phyloP scores from a whole-genome alignment of 2,329 filamentous ascomycete genomes.

The Nemania sp. region DNA sequence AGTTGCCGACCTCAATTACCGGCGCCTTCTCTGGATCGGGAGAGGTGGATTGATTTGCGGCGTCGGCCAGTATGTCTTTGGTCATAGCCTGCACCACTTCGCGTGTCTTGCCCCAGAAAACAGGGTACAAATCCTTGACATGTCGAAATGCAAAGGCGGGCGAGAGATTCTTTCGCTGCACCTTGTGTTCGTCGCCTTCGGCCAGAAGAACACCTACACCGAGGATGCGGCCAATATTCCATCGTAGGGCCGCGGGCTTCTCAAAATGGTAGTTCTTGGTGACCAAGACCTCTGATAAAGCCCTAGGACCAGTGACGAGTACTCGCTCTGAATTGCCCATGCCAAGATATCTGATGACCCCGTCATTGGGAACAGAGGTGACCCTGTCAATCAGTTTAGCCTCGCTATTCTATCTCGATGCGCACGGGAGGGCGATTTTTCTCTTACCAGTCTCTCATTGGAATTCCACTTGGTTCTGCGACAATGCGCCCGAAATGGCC shows the following conservation, averaged over 20 bases:
- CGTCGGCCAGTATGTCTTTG: conserved; percentile 58
- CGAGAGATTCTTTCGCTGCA: conserved; percentile 81
- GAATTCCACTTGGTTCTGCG: conserved; percentile 56
- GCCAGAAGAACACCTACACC: conserved; percentile 81
- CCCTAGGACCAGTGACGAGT: conserved; percentile 68
- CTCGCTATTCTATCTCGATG: not conserved
- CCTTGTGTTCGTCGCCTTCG: conserved; percentile 91
- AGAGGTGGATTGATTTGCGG: conserved; percentile 34
- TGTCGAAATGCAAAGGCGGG: conserved; percentile 89
- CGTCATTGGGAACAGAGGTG: conserved; percentile 72
- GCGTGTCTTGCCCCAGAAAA: conserved; percentile 83
- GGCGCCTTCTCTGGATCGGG: conserved; percentile 51
- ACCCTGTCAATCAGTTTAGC: conserved; percentile 59
- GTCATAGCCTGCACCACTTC: conserved; percentile 75
- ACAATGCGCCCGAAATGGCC: conserved; percentile 61
- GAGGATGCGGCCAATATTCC: conserved; percentile 71
- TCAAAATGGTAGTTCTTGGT: conserved; percentile 77
- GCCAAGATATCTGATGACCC: conserved; percentile 74
- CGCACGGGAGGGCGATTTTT: not conserved
- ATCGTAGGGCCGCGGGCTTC: conserved; percentile 69
- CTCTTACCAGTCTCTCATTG: conserved; percentile 62
- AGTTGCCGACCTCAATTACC: conserved; percentile 69
- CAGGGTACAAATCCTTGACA: conserved; percentile 83
- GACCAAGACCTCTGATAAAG: conserved; percentile 76
- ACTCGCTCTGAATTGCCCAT: conserved; percentile 51